phyloP scores from a whole-genome alignment of 352 stramenopile genomes.

The Globisporangium cylindrosporum region DNA sequence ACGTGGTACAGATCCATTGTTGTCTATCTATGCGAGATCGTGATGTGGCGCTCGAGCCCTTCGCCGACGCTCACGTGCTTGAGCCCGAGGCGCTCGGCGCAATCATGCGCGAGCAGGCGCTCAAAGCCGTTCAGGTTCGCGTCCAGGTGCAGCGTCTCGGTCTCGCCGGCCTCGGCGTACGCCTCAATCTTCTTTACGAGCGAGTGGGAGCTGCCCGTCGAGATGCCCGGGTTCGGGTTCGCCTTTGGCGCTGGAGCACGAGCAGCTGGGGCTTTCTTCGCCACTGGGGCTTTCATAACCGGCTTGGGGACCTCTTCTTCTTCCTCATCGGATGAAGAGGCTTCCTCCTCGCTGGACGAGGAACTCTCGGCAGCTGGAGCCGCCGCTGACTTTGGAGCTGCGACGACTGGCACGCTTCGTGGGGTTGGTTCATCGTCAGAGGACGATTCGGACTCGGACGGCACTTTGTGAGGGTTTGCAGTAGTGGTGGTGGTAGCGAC shows the following conservation, averaged over 20 bases:
- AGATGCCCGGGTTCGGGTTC: conserved; percentile 42
- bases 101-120: conserved; percentile 78
- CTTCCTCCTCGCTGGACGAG: conserved; percentile 13
- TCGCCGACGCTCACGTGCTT: conserved; percentile 64
- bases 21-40: conserved; percentile 30
- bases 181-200: conserved; percentile 84
- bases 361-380: neutral
- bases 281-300: conserved; percentile 1
- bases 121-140: conserved; percentile 82
- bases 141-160: conserved; percentile 60
- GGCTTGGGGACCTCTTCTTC: neutral
- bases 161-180: conserved; percentile 49
- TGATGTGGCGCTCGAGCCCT: conserved; percentile 80
- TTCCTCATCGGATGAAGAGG: conserved; percentile 27
- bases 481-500: neutral
- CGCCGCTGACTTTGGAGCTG: conserved; percentile 7
- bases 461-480: neutral
- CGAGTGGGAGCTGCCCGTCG: conserved; percentile 61
- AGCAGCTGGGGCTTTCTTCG: conserved; percentile 12
- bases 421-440: conserved; percentile 16
- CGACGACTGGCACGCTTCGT: neutral
- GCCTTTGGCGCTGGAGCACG: conserved; percentile 6
- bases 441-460: conserved; percentile 17
- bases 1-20: too few species aligned
- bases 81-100: conserved; percentile 71